A percentile compares a stretch with the other conserved stretches of the same genome.
phyloP scores from a whole-genome alignment of 805 yeast species.

The Candida pseudofarinosa region DNA sequence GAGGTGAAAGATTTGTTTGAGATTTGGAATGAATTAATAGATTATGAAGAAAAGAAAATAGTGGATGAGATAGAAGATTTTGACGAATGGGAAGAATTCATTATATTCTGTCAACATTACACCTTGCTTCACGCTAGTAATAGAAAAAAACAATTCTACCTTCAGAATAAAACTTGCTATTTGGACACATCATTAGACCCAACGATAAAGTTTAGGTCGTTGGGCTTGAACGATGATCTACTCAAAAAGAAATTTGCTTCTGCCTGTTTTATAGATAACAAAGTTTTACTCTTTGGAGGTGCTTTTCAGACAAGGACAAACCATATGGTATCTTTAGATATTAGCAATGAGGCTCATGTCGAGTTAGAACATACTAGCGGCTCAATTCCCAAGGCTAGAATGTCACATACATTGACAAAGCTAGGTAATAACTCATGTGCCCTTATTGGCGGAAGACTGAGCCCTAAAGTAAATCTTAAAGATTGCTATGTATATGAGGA shows the following conservation, averaged over 20 bases:
- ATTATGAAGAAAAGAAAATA: slow-evolving; percentile 29
- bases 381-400: slow-evolving; percentile 43
- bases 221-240: slow-evolving; percentile 5
- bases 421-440: slow-evolving; percentile 26
- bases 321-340: slow-evolving; percentile 14
- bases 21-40: slow-evolving; percentile 51
- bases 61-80: slow-evolving; percentile 59
- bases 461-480: slow-evolving; percentile 46
- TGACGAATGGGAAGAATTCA: slow-evolving; percentile 83
- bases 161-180: background rate
- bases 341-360: slow-evolving; percentile 3
- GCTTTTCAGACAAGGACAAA: slow-evolving; percentile 27
- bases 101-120: slow-evolving; percentile 72
- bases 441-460: slow-evolving; percentile 63
- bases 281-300: slow-evolving; percentile 38
- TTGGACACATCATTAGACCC: background rate
- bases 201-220: slow-evolving; percentile 3
- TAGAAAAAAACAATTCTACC: slow-evolving; percentile 13
- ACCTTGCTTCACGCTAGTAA: slow-evolving; percentile 62
- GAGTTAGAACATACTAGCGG: slow-evolving; percentile 14
- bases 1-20: slow-evolving; percentile 53
- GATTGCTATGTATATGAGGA: slow-evolving; percentile 25
- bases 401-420: slow-evolving; percentile 53
- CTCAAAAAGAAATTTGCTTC: slow-evolving; percentile 43
- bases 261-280: slow-evolving; percentile 16